Base-by-base conservation (phyloP, 1,284 basidiomycete genomes). In the Ceratobasidium sp. region DNA sequence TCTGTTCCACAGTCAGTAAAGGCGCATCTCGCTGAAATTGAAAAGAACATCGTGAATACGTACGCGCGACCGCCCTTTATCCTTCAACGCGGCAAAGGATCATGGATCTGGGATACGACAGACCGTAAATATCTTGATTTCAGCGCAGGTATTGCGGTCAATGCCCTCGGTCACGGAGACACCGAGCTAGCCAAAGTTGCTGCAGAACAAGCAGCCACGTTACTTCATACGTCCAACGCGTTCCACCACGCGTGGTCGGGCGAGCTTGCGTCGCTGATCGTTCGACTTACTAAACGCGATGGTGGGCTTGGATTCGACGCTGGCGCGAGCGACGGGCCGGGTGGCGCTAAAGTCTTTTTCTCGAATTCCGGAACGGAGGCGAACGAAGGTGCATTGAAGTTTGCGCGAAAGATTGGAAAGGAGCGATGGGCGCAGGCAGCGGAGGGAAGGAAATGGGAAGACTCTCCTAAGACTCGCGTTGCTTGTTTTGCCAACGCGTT, bases 91-190 rank as follows among this genome's bases (percentile, higher is more conserved):
- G 96, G 95, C 54, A 91, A 93, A 82, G 95, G 95, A 12, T 91
- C 91, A 65, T 93, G 92, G 83, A 89, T 98, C 3, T 96, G 91
- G 90, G 96, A 97, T 84, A 91, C 91, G 2, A 79, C 82, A 1
- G 59, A 61, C 20, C 89, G 92, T 68, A 91, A 93, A 82, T 99
- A 96, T 84, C 90, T 99, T 79, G 98, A 99, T 85, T 98, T 99
- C 83, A 93, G 90, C 80, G 96, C 96, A 0, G 98, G 98, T n/a
- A 99, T 99, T 81, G 98, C 98, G 17, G 98, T 99, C 76, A 99
- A 98, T 82, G 94, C 97, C 3, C 87, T 99, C 17, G 96, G 97
- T 9, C 96, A 98, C 83, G 91, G 91, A 5, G 96, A 97, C 82
- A 88, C 90, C 42, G 91, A 90, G 66, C 88, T 94, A 71, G 85